Base-by-base conservation (phyloP, 176 grass and related monocot species). In the Avena sativa region DNA sequence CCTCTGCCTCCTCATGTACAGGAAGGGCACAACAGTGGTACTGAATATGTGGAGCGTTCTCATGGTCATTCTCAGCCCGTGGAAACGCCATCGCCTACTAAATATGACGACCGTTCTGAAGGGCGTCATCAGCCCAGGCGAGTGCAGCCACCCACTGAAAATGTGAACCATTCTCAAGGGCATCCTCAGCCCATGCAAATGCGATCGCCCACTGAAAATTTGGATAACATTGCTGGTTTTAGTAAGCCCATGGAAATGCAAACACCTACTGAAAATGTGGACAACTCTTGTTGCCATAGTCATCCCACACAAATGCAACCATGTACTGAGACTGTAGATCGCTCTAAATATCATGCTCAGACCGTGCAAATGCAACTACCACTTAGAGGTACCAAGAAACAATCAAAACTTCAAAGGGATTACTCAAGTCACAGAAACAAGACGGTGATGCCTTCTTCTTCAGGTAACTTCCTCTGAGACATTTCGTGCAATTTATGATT, bases 31-130 rank as follows among this genome's bases (percentile, higher is more conserved):
- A 76, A 2, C 14, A 55, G 74, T 4, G 25, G 49, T 5, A 76
- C 74, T 76, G 74, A 76, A 76, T 34, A 76, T 55, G 32, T 34
- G 8, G 74, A 76, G 14, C 74, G 14, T 76, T 76, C 74, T 76
- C 49, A 55, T 55, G 49, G 74, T 19, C 49, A 76, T 76, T 55
- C 49, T 76, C 70, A 48, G 43, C 70, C 70, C 70, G 48, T 48
- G 23, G 49, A 76, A 55, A 30, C 5, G 74, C 74, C 51, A 55
- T 32, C 49, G 3, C 49, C 15, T 32, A 76, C 49, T 34, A 49
- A 11, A 76, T 55, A 11, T 76, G 8, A 26, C 47, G 55, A 32
- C 49, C 15, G 25, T 76, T 6, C 74, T 75, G 21, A 75, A 32
- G 49, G 74, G 7, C 49, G 25, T 76, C 49, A 50, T 76, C 49